phyloP scores from a whole-genome alignment of 2,329 filamentous ascomycete species.

The Exophiala lecanii-corni region DNA sequence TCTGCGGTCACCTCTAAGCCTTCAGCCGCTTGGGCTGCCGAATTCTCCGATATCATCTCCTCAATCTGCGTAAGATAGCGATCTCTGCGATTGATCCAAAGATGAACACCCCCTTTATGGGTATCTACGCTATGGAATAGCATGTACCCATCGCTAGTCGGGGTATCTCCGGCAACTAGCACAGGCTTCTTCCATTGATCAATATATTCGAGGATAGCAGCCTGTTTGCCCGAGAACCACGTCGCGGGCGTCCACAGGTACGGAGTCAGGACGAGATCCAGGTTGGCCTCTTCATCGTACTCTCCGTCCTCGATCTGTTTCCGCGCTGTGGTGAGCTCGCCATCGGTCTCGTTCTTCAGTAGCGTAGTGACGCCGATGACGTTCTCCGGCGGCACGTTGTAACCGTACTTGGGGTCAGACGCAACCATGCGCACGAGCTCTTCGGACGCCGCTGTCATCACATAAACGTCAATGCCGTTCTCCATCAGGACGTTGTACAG shows the following conservation, averaged over 20 bases:
- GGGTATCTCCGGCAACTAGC: constrained; percentile 8
- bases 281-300: constrained; percentile 11
- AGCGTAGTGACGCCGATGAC: constrained; percentile 7
- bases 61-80: not conserved
- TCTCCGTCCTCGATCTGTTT: constrained; percentile 8
- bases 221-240: constrained; percentile 9
- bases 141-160: constrained; percentile 7
- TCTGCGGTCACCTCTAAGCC: constrained; percentile 8
- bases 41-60: constrained; percentile 8
- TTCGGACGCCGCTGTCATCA: constrained; percentile 4
- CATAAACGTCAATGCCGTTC: constrained; percentile 9
- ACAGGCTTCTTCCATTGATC: constrained; percentile 12
- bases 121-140: constrained; percentile 8
- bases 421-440: constrained; percentile 11
- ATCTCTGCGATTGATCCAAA: constrained; percentile 6
- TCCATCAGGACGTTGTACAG: constrained; percentile 10
- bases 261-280: not conserved
- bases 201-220: constrained; percentile 8
- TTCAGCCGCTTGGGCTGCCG: constrained; percentile 2
- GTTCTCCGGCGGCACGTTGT: constrained; percentile 11
- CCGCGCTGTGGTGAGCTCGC: constrained; percentile 5
- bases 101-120: constrained; percentile 7
- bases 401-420: constrained; percentile 9
- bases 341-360: constrained; percentile 3
- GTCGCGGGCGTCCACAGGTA: constrained; percentile 5